Evolutionary conservation across 345 rosid species (phyloP).

Genomic region (Ailanthus altissimus): DNA sequence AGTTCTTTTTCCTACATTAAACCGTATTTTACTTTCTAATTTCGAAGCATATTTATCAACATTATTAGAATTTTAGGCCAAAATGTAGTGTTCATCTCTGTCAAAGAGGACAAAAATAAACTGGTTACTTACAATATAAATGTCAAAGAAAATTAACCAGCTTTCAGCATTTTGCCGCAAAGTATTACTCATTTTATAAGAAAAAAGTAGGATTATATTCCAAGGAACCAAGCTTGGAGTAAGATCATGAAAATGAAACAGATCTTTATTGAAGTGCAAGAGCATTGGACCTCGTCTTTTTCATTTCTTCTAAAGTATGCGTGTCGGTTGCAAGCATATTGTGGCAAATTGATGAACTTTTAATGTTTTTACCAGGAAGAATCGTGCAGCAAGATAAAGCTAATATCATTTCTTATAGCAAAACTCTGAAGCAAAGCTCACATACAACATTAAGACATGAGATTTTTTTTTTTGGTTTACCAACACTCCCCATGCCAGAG

Average conservation of each 20-base stretch:
- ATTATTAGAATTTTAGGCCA: not conserved
- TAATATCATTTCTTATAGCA: constrained; percentile 19
- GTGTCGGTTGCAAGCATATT: not conserved
- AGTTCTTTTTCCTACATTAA: not conserved
- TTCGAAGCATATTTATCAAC: too few relatives aligned
- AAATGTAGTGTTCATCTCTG: not conserved
- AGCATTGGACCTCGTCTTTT: not conserved
- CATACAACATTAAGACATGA: constrained; percentile 17
- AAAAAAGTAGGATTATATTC: not conserved
- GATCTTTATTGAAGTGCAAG: not conserved
- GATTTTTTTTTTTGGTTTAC: constrained; percentile 1
- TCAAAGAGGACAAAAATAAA: not conserved
- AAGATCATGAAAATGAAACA: not conserved
- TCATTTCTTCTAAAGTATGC: not conserved
- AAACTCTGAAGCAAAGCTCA: constrained; percentile 1
- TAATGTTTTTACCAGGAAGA: not conserved
- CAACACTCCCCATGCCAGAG: constrained; percentile 14
- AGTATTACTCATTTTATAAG: not conserved
- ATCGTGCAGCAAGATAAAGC: not conserved
- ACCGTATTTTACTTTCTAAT: not conserved
- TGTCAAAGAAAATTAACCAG: not conserved
- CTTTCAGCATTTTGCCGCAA: not conserved
- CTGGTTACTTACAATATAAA: too few relatives aligned
- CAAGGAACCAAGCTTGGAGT: not conserved
- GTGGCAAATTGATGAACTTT: not conserved